A percentile compares a stretch with the other conserved stretches of the same genome.
Conservation (phyloP, 768 basidiomycete genomes). For the Tephrocybe sp. region DNA sequence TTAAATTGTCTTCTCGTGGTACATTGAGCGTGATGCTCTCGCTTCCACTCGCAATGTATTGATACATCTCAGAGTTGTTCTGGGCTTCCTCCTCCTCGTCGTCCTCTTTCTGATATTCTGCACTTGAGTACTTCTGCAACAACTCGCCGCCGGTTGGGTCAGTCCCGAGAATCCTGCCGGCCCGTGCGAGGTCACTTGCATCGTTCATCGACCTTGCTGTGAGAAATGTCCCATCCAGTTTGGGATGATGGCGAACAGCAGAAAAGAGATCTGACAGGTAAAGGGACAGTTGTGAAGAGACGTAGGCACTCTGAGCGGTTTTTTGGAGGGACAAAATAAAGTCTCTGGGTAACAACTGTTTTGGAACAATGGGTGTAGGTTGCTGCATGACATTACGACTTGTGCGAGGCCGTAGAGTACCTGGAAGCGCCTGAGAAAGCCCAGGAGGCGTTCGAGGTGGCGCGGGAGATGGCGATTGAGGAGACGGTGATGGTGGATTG, state of each 20-base stretch:
- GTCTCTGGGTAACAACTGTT: slow-evolving; percentile 25
- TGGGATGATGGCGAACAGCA: slow-evolving; percentile 69
- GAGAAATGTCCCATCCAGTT: slow-evolving; percentile 68
- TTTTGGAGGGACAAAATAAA: slow-evolving; percentile 30
- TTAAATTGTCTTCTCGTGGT: slow-evolving; percentile 12
- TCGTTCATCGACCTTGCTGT: slow-evolving; percentile 61
- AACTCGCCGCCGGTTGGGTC: slow-evolving; percentile 65
- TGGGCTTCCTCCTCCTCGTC: slow-evolving; percentile 8
- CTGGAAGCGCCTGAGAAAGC: slow-evolving; percentile 22
- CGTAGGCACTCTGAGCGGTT: slow-evolving; percentile 35
- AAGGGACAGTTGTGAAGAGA: slow-evolving; percentile 53
- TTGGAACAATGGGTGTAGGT: slow-evolving; percentile 25
- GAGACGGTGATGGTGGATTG: slow-evolving; percentile 26
- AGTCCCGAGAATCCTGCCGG: slow-evolving; percentile 62
- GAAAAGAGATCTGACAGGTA: slow-evolving; percentile 75
- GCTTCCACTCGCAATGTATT: slow-evolving; percentile 18
- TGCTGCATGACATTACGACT: slow-evolving; percentile 18
- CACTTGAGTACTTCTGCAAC: slow-evolving; percentile 2
- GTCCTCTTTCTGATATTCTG: neutral
- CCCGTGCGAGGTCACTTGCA: slow-evolving; percentile 65
- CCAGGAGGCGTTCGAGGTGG: slow-evolving; percentile 25
- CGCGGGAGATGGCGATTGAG: slow-evolving; percentile 23
- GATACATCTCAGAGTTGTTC: slow-evolving; percentile 4
- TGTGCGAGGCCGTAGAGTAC: slow-evolving; percentile 13
- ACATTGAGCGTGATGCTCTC: slow-evolving; percentile 12